Evolutionary conservation across 2,329 filamentous ascomycete genomes (phyloP).

Genomic region (Fusarium subglutinans): DNA sequence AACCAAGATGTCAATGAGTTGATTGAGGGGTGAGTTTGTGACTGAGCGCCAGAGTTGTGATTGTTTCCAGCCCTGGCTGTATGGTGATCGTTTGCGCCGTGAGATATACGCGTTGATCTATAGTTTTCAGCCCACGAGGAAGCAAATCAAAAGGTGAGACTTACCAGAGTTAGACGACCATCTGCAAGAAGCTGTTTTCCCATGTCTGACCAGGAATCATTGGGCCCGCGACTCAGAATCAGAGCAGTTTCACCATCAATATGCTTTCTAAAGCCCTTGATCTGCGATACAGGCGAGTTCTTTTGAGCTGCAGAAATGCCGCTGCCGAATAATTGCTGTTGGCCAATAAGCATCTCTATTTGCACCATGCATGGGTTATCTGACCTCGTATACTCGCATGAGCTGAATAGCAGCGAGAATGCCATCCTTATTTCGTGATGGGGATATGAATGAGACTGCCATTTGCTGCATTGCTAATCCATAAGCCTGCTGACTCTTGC

Average conservation of each 20-base stretch:
- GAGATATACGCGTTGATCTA: conserved; percentile 9
- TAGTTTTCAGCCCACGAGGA: fast-evolving
- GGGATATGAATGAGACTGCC: neutral
- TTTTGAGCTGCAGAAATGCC: neutral
- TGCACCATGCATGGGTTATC: neutral
- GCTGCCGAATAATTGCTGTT: neutral
- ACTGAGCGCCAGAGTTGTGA: conserved; percentile 9
- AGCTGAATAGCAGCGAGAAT: conserved; percentile 10
- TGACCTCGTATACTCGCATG: conserved; percentile 9
- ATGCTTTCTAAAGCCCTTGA: neutral
- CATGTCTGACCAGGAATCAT: neutral
- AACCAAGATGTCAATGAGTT: conserved; percentile 3
- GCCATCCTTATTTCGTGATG: neutral
- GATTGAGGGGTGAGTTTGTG: neutral
- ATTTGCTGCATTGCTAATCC: conserved; percentile 7
- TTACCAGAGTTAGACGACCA: conserved; percentile 7
- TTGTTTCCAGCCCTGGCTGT: neutral
- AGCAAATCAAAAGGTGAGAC: fast-evolving
- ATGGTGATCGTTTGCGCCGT: neutral
- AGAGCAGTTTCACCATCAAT: conserved; percentile 15
- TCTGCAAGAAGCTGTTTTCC: conserved; percentile 12
- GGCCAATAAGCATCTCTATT: fast-evolving
- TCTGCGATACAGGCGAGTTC: neutral
- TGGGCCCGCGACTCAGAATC: neutral
- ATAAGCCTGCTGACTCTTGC: conserved; percentile 7